Conservation (phyloP, 2,329 filamentous ascomycete genomes). For the Berkeleyomyces basicola region DNA sequence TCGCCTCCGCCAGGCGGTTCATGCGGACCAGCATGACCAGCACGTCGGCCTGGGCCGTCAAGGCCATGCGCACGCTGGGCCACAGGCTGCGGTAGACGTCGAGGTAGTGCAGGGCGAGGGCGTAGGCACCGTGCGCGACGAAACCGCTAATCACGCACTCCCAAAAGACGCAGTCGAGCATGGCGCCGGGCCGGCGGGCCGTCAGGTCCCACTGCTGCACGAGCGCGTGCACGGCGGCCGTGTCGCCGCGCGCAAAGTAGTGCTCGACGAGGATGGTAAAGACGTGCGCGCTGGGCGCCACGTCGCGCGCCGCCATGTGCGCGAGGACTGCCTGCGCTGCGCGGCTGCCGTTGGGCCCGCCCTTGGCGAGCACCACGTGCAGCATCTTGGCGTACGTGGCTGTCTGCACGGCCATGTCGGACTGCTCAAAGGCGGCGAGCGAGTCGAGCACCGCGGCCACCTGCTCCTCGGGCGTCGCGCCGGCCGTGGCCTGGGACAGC, state of each 20-base stretch:
- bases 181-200: background rate
- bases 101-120: constrained; percentile 20
- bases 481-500: constrained; percentile 18
- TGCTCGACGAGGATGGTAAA: constrained; percentile 58
- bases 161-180: constrained; percentile 47
- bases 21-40: constrained; percentile 21
- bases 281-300: constrained; percentile 45
- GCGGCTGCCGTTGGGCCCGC: background rate
- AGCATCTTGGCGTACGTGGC: constrained; percentile 56
- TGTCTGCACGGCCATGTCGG: constrained; percentile 41
- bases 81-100: constrained; percentile 31
- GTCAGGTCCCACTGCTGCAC: constrained; percentile 38
- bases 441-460: constrained; percentile 33
- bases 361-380: constrained; percentile 36
- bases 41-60: constrained; percentile 28
- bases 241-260: constrained; percentile 41
- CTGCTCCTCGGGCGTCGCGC: constrained; percentile 28
- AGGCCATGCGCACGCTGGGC: constrained; percentile 23
- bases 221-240: constrained; percentile 41
- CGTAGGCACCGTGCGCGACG: constrained; percentile 20
- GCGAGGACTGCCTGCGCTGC: constrained; percentile 32
- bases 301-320: constrained; percentile 39
- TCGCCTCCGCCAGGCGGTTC: constrained; percentile 18
- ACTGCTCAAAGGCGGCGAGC: constrained; percentile 39
- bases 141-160: constrained; percentile 55